Base-by-base conservation (phyloP, 2,329 filamentous ascomycete genomes). In the Biscogniauxia sp. region DNA sequence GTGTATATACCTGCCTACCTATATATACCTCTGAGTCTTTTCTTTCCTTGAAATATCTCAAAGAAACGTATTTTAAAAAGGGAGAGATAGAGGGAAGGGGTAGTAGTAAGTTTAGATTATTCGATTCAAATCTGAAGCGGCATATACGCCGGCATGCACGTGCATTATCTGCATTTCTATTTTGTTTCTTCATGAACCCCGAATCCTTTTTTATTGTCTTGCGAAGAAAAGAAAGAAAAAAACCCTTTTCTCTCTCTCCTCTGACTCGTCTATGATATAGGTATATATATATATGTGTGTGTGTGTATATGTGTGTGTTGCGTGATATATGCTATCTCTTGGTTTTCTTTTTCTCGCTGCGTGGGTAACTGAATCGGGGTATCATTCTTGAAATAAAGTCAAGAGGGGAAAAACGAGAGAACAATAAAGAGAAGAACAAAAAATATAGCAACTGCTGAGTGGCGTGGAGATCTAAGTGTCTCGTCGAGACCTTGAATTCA, bases 401-500 rank as follows among this genome's bases (percentile, higher is more conserved):
- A 45, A 49, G 19, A n/a, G 37, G 51, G 13, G n/a, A n/a, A 25
- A 23, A 54, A 50, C 20, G 45, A 15, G 37, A 25, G 13, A 25
- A 23, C 49, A 53, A 23, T 26, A 15, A 9, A 51, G 54, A 25
- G n/a, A 45, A 45, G 11, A 45, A 45, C 5, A 37, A 45, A 45
- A 59, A 58, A 53, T 57, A 37, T 54, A 32, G 28, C 51, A 57
- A 52, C 57, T 58, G 58, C 56, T 54, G 49, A 54, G 17, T 25
- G 45, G 51, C 55, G 57, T 41, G 58, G 59, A 51, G 57, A 65
- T 54, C 23, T 32, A 13, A 20, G 32, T n/a, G 55, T 51, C 53
- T 15, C 60, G 54, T 28, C 54, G 9, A 32, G 56, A 56, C 59
- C 59, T 51, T 51, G 57, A 45, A 61, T 62, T 58, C 59, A 61